A percentile compares a stretch with the other conserved stretches of the same genome.
phyloP scores from a whole-genome alignment of 2,329 filamentous ascomycete species.

The Aspergillus oerlinghausenensis region DNA sequence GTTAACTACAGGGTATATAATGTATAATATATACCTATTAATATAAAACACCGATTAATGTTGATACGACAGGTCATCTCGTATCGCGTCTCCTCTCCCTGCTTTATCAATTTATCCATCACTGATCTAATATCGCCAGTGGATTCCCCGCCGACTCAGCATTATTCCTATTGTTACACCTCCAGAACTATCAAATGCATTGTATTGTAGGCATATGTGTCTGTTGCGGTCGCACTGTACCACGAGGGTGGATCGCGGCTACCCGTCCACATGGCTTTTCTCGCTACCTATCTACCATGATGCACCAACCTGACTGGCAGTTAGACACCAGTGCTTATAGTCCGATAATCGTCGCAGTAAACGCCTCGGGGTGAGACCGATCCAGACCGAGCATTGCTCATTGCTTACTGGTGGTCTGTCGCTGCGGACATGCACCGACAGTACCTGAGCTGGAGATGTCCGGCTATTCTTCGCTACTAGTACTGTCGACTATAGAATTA shows the following conservation, averaged over 20 bases:
- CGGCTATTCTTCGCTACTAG: background rate
- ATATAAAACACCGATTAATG: background rate
- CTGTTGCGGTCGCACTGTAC: slow-evolving; percentile 12
- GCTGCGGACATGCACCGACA: background rate
- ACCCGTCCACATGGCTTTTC: slow-evolving; percentile 21
- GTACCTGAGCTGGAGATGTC: background rate
- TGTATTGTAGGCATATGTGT: background rate
- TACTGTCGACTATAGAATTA: background rate
- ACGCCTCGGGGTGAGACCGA: background rate
- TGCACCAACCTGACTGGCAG: slow-evolving; percentile 4
- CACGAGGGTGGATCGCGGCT: slow-evolving; percentile 20
- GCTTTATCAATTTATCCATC: background rate
- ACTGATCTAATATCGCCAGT: background rate
- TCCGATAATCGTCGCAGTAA: background rate
- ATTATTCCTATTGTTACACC: background rate
- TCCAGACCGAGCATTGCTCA: background rate
- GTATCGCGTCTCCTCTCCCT: background rate
- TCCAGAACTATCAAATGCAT: background rate
- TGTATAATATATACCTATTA: too few species aligned
- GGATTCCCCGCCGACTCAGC: background rate
- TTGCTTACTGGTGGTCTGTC: background rate
- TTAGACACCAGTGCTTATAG: slow-evolving; percentile 3
- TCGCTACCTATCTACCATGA: slow-evolving; percentile 11
- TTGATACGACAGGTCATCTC: background rate
- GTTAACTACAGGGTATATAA: too few species aligned